Evolutionary conservation across 352 stramenopile genomes (phyloP).

Genomic region (Phytophthora fragariae): DNA sequence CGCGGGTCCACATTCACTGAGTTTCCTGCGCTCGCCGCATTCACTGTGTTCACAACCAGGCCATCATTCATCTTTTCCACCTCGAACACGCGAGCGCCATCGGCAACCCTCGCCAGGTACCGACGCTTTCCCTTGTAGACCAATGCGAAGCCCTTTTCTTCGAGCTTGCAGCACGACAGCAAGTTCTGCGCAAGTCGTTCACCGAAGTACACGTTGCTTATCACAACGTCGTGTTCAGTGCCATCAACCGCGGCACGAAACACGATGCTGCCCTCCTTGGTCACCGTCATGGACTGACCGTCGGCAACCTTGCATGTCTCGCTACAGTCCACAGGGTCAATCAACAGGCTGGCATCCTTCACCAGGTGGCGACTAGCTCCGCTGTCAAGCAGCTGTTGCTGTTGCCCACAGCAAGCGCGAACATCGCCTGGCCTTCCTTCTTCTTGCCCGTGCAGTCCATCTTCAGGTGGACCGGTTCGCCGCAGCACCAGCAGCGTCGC

Average conservation of each 20-base stretch:
- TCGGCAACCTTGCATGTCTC: neutral
- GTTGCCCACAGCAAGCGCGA: neutral
- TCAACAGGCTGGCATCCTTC: neutral
- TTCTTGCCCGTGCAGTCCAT: neutral
- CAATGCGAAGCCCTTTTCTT: neutral
- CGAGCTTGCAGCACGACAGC: neutral
- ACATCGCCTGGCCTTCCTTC: neutral
- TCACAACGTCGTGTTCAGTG: neutral
- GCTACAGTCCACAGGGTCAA: neutral
- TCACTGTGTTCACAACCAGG: neutral
- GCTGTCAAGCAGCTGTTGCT: neutral
- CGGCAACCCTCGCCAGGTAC: neutral
- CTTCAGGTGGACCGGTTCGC: neutral
- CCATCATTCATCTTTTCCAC: neutral
- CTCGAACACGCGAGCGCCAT: neutral
- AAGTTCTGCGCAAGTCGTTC: neutral
- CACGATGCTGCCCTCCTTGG: neutral
- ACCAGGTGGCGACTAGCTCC: neutral
- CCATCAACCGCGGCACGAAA: neutral
- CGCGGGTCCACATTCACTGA: neutral
- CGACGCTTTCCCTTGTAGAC: neutral
- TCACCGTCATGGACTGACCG: neutral
- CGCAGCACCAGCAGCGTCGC: neutral
- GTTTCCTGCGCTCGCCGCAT: neutral
- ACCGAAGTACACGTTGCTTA: neutral